These are phyloP conservation scores for Phymatotrichopsis omnivora DNA, from an alignment of 2,329 filamentous ascomycete species.

Conservation along the genomic window DNA sequence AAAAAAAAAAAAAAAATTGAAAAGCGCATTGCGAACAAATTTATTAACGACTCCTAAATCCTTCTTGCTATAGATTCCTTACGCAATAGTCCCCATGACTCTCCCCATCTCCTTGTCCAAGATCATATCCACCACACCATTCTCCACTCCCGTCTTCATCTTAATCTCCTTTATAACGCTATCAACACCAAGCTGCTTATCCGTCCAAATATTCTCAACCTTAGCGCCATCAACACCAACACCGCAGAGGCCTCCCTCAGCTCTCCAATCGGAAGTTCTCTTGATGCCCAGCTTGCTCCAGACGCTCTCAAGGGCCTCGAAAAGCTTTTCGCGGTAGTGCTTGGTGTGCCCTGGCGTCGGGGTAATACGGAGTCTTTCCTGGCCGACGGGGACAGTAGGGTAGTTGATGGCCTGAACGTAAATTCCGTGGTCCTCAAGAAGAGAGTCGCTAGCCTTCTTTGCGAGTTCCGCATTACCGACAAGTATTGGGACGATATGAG, in stretches of 20 bases:
- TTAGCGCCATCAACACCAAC: slow-evolving; percentile 63
- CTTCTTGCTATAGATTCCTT: too few species aligned
- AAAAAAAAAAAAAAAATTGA: too few species aligned
- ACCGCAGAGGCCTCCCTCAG: slow-evolving; percentile 85
- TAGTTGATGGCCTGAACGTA: slow-evolving; percentile 99
- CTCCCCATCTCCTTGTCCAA: slow-evolving; percentile 22
- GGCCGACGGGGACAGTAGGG: slow-evolving; percentile 93
- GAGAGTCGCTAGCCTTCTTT: slow-evolving; percentile 82
- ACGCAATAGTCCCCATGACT: slow-evolving; percentile 8
- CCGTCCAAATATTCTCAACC: slow-evolving; percentile 69
- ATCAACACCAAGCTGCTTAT: slow-evolving; percentile 71
- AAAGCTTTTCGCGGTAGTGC: slow-evolving; percentile 74
- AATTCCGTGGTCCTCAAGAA: slow-evolving; percentile 80
- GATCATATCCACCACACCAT: slow-evolving; percentile 17
- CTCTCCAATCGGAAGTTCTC: slow-evolving; percentile 84
- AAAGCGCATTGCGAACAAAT: too few species aligned
- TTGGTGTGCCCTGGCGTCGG: slow-evolving; percentile 86
- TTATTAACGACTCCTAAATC: too few species aligned
- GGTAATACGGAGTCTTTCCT: slow-evolving; percentile 91
- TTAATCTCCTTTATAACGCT: slow-evolving; percentile 48
- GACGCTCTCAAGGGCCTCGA: slow-evolving; percentile 73
- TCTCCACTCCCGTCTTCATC: slow-evolving; percentile 22
- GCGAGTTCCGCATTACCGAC: slow-evolving; percentile 91
- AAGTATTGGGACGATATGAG: slow-evolving; percentile 87
- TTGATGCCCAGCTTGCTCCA: slow-evolving; percentile 85